Evolutionary conservation across 2,329 filamentous ascomycete species (phyloP), one percentile per base, ranked within the genome.

Genomic region (Aspergillus sojae): DNA sequence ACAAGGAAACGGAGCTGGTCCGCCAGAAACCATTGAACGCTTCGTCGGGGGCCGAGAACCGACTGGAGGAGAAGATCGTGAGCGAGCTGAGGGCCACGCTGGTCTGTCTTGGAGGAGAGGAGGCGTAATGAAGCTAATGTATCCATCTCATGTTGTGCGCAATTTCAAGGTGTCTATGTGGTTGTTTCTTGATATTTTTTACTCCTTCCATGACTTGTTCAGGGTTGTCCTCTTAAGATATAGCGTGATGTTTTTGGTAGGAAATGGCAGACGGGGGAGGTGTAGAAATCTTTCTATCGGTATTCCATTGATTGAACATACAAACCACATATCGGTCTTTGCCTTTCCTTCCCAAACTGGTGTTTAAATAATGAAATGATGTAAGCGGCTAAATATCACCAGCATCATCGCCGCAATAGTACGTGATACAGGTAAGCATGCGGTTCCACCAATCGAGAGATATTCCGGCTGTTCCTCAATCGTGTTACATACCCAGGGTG

Each of bases 21-120:
- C 82, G 78, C 64, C 75, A 81, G 68, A 82, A 80, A 62, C 74
- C 78, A 9, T 62, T 70, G 2, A 68, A 77, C 62, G 77, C 76
- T 68, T 78, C 75, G 57, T 79, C 74, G 46, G 83, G 80, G 0
- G 80, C 81, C 3, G 88, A 90, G 72, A 94, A 85, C 74, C 78
- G 86, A 70, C 80, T 97, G 58, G 92, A 96, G 77, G 88, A 90
- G 73, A 92, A 90, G 79, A 87, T 95, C 7, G 82, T 94, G 30
- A 82, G 78, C 62, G 89, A 94, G 75, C 79, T 95, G 71, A 85
- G 86, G 71, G 85, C 84, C 5, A 84, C 81, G 23, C 59, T 82
- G 66, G 69, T 71, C 30, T 81, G 81, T 72, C 71, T 84, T 58
- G 74, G 74, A 21, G 75, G 76, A 36, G 74, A 74, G 58, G 78